Conservation (phyloP, 176 grass and related monocot species). For the Phragmites australis region DNA sequence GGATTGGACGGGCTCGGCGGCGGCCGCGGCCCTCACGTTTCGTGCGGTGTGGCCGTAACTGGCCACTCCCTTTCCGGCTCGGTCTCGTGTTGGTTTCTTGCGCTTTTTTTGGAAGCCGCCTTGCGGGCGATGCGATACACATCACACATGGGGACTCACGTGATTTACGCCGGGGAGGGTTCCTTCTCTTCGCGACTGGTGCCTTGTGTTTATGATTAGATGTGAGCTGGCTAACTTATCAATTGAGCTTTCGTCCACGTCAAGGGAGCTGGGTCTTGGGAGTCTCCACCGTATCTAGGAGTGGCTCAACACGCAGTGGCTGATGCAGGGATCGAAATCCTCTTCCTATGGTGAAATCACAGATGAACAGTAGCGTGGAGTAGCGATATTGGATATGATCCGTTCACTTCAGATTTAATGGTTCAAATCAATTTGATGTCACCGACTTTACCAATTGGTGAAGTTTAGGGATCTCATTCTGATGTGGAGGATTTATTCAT, state of each 20-base stretch:
- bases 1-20: conserved; percentile 28
- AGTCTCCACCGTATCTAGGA: too few species aligned
- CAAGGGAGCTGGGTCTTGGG: neutral
- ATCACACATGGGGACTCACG: neutral
- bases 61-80: neutral
- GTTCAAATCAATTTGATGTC: too few species aligned
- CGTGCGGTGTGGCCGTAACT: neutral
- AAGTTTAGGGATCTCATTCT: too few species aligned
- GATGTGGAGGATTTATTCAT: too few species aligned
- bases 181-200: neutral
- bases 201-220: neutral
- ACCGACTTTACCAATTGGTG: too few species aligned
- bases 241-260: neutral
- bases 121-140: neutral
- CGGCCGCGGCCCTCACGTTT: neutral
- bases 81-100: neutral
- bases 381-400: too few species aligned
- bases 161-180: neutral
- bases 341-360: too few species aligned
- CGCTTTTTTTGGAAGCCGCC: neutral
- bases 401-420: too few species aligned
- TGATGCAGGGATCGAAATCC: too few species aligned
- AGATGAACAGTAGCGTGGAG: too few species aligned
- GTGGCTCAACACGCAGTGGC: too few species aligned
- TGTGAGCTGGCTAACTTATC: neutral